Percentiles rank a stretch among this genome's conserved stretches.
Conservation (phyloP, 768 basidiomycete species). For the Hygrophorus russula region DNA sequence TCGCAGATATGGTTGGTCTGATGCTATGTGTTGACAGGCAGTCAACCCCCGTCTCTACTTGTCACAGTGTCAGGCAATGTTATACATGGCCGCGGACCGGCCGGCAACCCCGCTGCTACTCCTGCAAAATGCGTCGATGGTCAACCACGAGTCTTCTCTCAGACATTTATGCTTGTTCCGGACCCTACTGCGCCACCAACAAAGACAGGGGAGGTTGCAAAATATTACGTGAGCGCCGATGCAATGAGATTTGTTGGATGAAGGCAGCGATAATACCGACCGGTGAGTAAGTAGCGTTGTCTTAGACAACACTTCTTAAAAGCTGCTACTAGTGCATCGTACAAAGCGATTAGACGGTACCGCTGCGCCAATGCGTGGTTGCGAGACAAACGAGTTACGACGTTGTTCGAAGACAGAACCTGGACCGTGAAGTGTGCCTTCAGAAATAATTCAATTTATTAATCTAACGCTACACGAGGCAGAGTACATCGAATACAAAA, state of each 20-base stretch:
- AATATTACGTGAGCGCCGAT: conserved; percentile 75
- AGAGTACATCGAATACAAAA: too few relatives aligned
- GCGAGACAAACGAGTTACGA: too few relatives aligned
- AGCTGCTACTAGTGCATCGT: too few relatives aligned
- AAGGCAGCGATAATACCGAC: neutral
- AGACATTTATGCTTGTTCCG: conserved; percentile 78
- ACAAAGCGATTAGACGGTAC: too few relatives aligned
- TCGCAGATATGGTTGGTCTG: conserved; percentile 3
- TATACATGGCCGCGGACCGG: conserved; percentile 50
- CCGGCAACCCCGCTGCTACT: conserved; percentile 44
- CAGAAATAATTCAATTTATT: too few relatives aligned
- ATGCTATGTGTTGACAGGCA: conserved; percentile 32
- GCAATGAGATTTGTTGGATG: conserved; percentile 75
- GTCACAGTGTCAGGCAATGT: conserved; percentile 77
- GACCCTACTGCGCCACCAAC: conserved; percentile 54
- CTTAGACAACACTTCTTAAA: too few relatives aligned
- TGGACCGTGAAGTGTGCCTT: too few relatives aligned
- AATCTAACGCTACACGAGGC: too few relatives aligned
- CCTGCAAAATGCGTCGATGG: conserved; percentile 51
- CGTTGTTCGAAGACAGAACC: too few relatives aligned
- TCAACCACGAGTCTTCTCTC: conserved; percentile 77
- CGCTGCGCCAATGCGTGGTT: too few relatives aligned
- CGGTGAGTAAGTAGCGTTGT: too few relatives aligned
- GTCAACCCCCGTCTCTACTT: conserved; percentile 67
- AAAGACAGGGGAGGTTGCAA: conserved; percentile 63